Evolutionary conservation across 805 yeast species (phyloP).

Genomic region (Yamadazyma kitorensis): DNA sequence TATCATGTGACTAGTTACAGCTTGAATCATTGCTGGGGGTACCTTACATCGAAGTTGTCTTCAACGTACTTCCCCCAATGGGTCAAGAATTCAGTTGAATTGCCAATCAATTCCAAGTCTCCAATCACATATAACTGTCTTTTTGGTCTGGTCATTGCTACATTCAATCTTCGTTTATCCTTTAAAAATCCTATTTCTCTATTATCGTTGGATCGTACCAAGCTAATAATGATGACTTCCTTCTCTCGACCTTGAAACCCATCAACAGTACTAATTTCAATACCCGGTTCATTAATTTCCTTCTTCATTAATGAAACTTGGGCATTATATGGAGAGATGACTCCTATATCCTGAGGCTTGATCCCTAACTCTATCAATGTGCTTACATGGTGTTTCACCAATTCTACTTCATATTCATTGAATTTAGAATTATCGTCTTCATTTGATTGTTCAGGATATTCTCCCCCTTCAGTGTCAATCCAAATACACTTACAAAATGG

Average conservation of each 20-base stretch:
- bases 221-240: conserved; percentile 73
- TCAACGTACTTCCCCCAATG: conserved; percentile 73
- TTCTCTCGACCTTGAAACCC: conserved; percentile 98
- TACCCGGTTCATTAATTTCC: conserved; percentile 30
- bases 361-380: conserved; percentile 54
- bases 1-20: too few relatives aligned
- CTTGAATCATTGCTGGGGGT: too few relatives aligned
- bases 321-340: conserved; percentile 88
- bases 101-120: conserved; percentile 67
- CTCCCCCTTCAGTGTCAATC: conserved; percentile 94
- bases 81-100: conserved; percentile 47
- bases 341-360: conserved; percentile 59
- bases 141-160: conserved; percentile 88
- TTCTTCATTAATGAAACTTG: conserved; percentile 67
- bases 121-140: conserved; percentile 85
- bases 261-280: conserved; percentile 89
- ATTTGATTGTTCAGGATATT: conserved; percentile 55
- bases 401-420: conserved; percentile 72
- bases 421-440: conserved; percentile 52
- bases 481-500: conserved; percentile 60
- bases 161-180: conserved; percentile 81
- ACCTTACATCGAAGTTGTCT: conserved; percentile 61
- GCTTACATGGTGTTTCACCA: conserved; percentile 58
- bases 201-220: conserved; percentile 76
- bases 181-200: conserved; percentile 77